phyloP scores from a whole-genome alignment of 2,329 filamentous ascomycete species.

The Fusarium nurragi region DNA sequence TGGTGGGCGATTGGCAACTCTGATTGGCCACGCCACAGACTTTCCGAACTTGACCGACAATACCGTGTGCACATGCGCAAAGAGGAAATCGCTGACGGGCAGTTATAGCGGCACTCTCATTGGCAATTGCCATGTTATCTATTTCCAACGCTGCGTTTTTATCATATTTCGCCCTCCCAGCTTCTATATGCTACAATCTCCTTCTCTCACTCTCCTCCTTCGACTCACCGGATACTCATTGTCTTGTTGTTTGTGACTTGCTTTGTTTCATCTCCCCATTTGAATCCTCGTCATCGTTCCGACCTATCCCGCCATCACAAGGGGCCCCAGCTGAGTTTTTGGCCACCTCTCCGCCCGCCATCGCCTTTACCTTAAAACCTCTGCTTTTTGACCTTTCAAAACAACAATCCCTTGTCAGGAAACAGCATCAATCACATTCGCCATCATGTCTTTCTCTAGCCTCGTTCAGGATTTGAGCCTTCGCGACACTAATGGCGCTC shows the following conservation, averaged over 20 bases:
- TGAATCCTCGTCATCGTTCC: constrained; percentile 18
- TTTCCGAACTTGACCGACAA: constrained; percentile 43
- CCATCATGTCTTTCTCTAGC: constrained; percentile 72
- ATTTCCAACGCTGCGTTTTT: constrained; percentile 9
- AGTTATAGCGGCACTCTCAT: constrained; percentile 40
- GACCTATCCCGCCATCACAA: constrained; percentile 35
- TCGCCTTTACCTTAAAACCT: constrained; percentile 7
- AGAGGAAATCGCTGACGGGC: constrained; percentile 28
- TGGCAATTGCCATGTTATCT: constrained; percentile 34
- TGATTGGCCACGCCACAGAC: constrained; percentile 18
- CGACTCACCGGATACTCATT: constrained; percentile 1
- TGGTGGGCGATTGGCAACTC: not conserved
- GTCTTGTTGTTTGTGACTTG: constrained; percentile 14
- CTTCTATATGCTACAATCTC: not conserved
- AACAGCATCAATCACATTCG: constrained; percentile 16
- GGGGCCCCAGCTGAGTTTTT: constrained; percentile 35
- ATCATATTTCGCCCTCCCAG: constrained; percentile 7
- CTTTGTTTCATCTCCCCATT: constrained; percentile 2
- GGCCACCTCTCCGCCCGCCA: constrained; percentile 30
- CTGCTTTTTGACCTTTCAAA: constrained; percentile 3
- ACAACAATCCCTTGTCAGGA: constrained; percentile 4
- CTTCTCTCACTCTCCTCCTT: not conserved
- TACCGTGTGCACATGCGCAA: constrained; percentile 23
- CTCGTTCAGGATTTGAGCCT: constrained; percentile 72
- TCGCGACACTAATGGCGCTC: constrained; percentile 61